Percentiles rank a stretch among this genome's conserved stretches.
Evolutionary conservation across 495 filamentous ascomycete species (phyloP).

Genomic region (Glutinoglossum americanum): DNA sequence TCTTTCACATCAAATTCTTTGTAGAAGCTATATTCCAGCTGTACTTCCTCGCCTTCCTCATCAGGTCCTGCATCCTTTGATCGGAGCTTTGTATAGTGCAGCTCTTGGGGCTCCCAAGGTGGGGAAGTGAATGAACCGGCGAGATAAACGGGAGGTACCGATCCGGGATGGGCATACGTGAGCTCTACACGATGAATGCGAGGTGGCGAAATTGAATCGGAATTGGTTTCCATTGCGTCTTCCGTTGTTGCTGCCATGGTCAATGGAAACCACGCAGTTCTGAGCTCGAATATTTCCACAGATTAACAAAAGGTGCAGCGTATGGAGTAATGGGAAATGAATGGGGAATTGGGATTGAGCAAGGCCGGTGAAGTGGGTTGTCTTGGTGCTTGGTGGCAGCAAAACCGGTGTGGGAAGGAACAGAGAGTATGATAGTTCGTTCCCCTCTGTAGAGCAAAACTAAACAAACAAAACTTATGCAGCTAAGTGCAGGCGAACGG

Average conservation of each 20-base stretch:
- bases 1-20: conserved; percentile 8
- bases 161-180: conserved; percentile 32
- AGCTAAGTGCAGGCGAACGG: neutral
- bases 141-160: conserved; percentile 38
- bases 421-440: neutral
- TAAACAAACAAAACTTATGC: neutral
- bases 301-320: neutral
- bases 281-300: neutral
- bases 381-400: no score
- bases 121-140: conserved; percentile 43
- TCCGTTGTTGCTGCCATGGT: neutral
- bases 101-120: conserved; percentile 39
- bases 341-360: no score
- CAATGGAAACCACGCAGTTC: neutral
- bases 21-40: conserved; percentile 19
- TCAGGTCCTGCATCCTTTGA: conserved; percentile 14
- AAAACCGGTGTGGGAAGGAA: neutral
- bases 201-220: neutral
- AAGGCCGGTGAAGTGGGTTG: neutral
- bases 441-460: neutral
- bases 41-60: conserved; percentile 24
- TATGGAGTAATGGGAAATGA: neutral
- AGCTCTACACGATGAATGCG: conserved; percentile 26
- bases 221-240: neutral
- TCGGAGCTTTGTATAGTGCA: conserved; percentile 19